A percentile compares a stretch with the other conserved stretches of the same genome.
These are phyloP conservation scores for Phytophthora sojae DNA, from an alignment of 352 stramenopile species.

Conservation along the genomic window DNA sequence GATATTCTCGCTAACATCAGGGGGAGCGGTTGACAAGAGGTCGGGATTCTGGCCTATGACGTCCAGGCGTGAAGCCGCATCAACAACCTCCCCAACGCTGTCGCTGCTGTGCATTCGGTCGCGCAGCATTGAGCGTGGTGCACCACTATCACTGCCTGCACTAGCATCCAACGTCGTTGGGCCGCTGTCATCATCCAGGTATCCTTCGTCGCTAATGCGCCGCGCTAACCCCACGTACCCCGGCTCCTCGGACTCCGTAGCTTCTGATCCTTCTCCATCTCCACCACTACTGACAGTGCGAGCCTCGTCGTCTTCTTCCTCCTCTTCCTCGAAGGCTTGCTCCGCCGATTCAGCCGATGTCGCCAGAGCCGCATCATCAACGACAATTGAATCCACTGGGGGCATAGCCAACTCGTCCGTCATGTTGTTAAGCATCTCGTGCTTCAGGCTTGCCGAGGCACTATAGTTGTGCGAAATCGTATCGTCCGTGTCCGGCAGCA, in stretches of 20 bases:
- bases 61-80: constrained; percentile 31
- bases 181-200: constrained; percentile 45
- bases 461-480: constrained; percentile 59
- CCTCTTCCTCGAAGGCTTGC: constrained; percentile 54
- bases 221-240: constrained; percentile 41
- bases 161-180: constrained; percentile 24
- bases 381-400: constrained; percentile 46
- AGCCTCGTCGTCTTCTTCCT: constrained; percentile 52
- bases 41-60: constrained; percentile 31
- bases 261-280: constrained; percentile 42
- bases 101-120: constrained; percentile 50
- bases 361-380: constrained; percentile 35
- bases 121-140: constrained; percentile 37
- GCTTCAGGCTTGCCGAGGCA: constrained; percentile 42
- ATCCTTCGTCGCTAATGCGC: constrained; percentile 46
- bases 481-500: constrained; percentile 83
- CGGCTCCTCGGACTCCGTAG: constrained; percentile 30
- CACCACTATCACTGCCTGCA: constrained; percentile 13
- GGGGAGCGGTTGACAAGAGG: constrained; percentile 27
- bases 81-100: constrained; percentile 45
- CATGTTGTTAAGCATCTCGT: constrained; percentile 46
- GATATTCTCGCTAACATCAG: constrained; percentile 21
- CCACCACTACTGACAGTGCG: constrained; percentile 37
- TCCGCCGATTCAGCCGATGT: constrained; percentile 32
- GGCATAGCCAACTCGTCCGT: constrained; percentile 45